Evolutionary conservation across 257 asterid species (phyloP), one percentile per base, ranked within the genome.

Genomic region (Misopates orontium): DNA sequence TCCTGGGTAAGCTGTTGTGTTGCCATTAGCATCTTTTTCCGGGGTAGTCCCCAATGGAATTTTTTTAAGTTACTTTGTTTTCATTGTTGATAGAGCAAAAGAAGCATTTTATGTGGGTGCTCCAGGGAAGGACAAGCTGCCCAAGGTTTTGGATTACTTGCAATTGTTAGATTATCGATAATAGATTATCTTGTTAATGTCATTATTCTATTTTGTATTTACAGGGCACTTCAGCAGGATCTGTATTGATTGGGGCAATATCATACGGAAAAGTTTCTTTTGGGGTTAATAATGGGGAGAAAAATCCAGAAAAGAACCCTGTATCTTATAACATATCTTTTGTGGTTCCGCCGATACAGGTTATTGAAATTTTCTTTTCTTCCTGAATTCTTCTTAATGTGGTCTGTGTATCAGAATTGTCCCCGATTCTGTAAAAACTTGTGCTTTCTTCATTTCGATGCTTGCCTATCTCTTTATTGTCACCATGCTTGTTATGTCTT

Each of bases 71-170:
- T 76, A 51, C 64, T 61, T 18, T 67, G 42, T 69, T 48, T 68
- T 63, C 70, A 65, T 45, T 57, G 71, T 48, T 78, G 69, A 62
- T 63, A 93, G 97, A 65, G 25, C 73, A 68, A 87, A 78, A 79
- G 96, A 87, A 82, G 95, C 99, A 60, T 90, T 93, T 76, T 93
- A 86, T 82, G 89, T 93, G 71, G 96, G 84, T 64, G 95, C 95
- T 67, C 99, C 99, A 36, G 52, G 83, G 10, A 90, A 84, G 85
- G 96, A 90, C 74, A 93, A 90, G 85, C 89, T 93, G 61, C 96
- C 95, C 56, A 93, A 93, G 99, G 99, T 89, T 73, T 59, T 73
- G 32, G 70, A 40, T 66, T 45, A 57, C 68, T 40, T 41, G 56
- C 47, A 66, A 21, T 53, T 60, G 53, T 77, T 55, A 42, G 41